Percentiles rank a stretch among this genome's conserved stretches.
Conservation (phyloP, 805 yeast genomes). For the Candida tallmaniae region DNA sequence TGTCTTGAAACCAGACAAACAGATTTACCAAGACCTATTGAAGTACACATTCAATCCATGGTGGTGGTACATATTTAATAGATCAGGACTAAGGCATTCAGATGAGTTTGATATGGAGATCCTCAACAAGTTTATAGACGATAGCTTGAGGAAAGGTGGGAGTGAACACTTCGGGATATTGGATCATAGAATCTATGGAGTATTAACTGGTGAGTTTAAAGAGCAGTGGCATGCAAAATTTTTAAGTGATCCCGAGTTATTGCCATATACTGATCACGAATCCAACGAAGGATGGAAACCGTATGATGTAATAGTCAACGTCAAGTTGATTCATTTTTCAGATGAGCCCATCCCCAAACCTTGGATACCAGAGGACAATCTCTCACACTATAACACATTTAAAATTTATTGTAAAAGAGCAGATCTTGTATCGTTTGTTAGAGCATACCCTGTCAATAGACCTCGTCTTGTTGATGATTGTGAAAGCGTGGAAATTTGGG, state of each 20-base stretch:
- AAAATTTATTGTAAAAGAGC: slow-evolving; percentile 21
- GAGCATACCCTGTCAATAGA: slow-evolving; percentile 17
- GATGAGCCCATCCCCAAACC: slow-evolving; percentile 68
- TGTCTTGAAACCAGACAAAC: slow-evolving; percentile 51
- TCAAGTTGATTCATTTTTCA: slow-evolving; percentile 56
- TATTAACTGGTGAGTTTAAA: slow-evolving; percentile 47
- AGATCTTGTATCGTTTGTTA: slow-evolving; percentile 13
- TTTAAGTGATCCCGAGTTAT: slow-evolving; percentile 41
- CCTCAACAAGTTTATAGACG: slow-evolving; percentile 34
- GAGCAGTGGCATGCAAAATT: slow-evolving; percentile 34
- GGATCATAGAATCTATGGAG: slow-evolving; percentile 51
- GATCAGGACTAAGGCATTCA: slow-evolving; percentile 17
- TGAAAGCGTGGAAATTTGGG: slow-evolving; percentile 28
- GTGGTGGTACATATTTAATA: slow-evolving; percentile 21
- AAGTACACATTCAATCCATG: slow-evolving; percentile 23
- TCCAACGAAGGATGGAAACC: slow-evolving; percentile 31
- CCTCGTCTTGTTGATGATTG: slow-evolving; percentile 24
- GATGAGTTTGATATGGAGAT: slow-evolving; percentile 56
- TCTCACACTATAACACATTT: slow-evolving; percentile 19
- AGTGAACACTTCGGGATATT: slow-evolving; percentile 27
- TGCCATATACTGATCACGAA: slow-evolving; percentile 21
- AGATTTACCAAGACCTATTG: slow-evolving; percentile 18
- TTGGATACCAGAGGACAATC: slow-evolving; percentile 38
- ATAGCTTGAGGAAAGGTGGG: slow-evolving; percentile 12
- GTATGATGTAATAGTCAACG: slow-evolving; percentile 17